These are phyloP conservation scores for Diaporthe velutina DNA, from an alignment of 2,329 filamentous ascomycete genomes.

Conservation along the genomic window DNA sequence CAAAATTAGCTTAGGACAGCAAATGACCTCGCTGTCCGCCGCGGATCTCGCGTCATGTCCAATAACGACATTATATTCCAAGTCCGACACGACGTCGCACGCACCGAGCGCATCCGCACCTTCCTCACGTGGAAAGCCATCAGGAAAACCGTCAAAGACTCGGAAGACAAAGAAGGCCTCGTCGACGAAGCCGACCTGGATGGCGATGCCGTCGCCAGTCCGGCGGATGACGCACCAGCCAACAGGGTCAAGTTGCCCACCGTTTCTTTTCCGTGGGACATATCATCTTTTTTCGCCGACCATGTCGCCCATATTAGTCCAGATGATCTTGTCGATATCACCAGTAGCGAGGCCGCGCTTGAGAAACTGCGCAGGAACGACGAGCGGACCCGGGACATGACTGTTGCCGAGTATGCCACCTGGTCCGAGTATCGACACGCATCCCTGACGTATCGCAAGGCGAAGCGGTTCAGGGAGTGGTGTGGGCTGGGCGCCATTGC, in stretches of 20 bases:
- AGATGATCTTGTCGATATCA: background rate
- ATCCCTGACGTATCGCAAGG: constrained; percentile 98
- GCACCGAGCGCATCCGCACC: constrained; percentile 92
- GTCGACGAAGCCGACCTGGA: constrained; percentile 81
- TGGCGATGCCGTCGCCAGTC: constrained; percentile 68
- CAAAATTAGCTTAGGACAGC: background rate
- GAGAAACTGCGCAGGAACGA: constrained; percentile 95
- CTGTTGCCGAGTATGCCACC: constrained; percentile 95
- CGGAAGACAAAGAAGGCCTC: constrained; percentile 85
- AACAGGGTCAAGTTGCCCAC: background rate
- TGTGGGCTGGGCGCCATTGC: constrained; percentile 96
- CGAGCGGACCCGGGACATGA: constrained; percentile 98
- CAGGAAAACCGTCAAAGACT: constrained; percentile 96
- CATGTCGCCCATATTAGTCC: background rate
- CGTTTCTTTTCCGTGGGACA: background rate
- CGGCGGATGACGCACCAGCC: constrained; percentile 75
- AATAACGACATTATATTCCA: constrained; percentile 95
- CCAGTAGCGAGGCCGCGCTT: constrained; percentile 94
- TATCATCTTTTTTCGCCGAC: background rate
- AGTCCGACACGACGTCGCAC: constrained; percentile 95
- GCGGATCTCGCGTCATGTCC: constrained; percentile 90
- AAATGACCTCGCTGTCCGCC: constrained; percentile 81
- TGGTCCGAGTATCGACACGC: constrained; percentile 99
- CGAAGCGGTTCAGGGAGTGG: constrained; percentile 97
- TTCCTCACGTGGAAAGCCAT: constrained; percentile 99